phyloP scores from a whole-genome alignment of 2,329 filamentous ascomycete genomes.

The Stemphylium vesicarium region DNA sequence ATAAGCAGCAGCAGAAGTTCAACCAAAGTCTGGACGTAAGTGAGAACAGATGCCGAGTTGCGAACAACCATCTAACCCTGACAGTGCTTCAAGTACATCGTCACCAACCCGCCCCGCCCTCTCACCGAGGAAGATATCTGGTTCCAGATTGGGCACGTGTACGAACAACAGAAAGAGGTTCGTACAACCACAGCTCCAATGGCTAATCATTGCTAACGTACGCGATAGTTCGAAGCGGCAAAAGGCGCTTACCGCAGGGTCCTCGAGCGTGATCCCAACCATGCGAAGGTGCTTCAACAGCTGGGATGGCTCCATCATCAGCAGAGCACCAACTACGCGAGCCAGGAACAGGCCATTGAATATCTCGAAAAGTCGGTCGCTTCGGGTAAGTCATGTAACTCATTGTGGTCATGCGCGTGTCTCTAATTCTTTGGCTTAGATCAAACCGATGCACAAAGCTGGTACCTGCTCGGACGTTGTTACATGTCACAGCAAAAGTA shows the following conservation, averaged over 20 bases:
- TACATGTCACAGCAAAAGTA: conserved; percentile 99
- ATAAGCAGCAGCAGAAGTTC: conserved; percentile 98
- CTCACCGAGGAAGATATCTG: conserved; percentile 98
- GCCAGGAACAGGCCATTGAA: conserved; percentile 95
- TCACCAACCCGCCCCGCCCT: conserved; percentile 87
- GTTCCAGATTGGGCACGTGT: conserved; percentile 99
- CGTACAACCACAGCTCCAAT: conserved; percentile 49
- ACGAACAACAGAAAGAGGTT: conserved; percentile 98
- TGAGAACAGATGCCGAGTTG: background rate
- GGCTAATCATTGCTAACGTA: conserved; percentile 28
- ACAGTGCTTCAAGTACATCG: conserved; percentile 98
- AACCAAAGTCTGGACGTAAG: conserved; percentile 85
- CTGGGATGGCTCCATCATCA: conserved; percentile 98
- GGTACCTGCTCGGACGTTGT: conserved; percentile 96
- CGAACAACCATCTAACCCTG: conserved; percentile 16
- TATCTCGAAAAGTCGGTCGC: conserved; percentile 96
- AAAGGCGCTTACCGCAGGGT: conserved; percentile 93
- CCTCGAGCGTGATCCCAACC: conserved; percentile 90
- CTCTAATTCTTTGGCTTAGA: conserved; percentile 61
- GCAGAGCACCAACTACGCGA: conserved; percentile 87
- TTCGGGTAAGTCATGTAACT: conserved; percentile 68
- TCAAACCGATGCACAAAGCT: conserved; percentile 94
- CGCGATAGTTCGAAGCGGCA: conserved; percentile 82
- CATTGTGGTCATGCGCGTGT: conserved; percentile 14
- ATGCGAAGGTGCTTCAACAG: conserved; percentile 97